A percentile compares a stretch with the other conserved stretches of the same genome.
These are phyloP conservation scores for Phytopythium delawarense DNA, from an alignment of 352 stramenopile species.

Conservation along the genomic window DNA sequence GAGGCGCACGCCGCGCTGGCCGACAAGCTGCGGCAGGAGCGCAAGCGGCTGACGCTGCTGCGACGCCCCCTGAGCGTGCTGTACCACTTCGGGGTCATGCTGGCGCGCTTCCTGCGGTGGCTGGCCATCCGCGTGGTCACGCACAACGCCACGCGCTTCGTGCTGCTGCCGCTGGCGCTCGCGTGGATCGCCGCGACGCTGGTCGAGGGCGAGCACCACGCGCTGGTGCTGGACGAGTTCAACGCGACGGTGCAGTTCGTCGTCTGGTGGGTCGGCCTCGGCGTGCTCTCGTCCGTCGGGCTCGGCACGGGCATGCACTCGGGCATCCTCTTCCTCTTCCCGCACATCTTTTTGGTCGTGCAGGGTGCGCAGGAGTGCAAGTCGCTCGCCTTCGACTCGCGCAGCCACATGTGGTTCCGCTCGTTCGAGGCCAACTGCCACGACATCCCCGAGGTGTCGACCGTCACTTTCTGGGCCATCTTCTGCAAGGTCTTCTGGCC, in stretches of 20 bases:
- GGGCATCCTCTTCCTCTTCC: constrained; percentile 93
- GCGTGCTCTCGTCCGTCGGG: constrained; percentile 92
- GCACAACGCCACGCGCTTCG: constrained; percentile 74
- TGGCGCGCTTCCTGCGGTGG: constrained; percentile 74
- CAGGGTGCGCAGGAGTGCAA: constrained; percentile 84
- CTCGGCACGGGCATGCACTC: constrained; percentile 94
- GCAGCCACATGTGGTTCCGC: constrained; percentile 89
- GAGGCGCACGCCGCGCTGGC: constrained; percentile 18
- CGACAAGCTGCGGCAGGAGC: constrained; percentile 63
- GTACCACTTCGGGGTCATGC: constrained; percentile 81
- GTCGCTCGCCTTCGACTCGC: constrained; percentile 86
- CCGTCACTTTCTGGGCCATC: constrained; percentile 80
- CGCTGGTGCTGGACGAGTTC: constrained; percentile 80
- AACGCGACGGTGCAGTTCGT: constrained; percentile 85
- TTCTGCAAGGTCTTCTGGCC: constrained; percentile 90
- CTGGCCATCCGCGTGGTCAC: constrained; percentile 52
- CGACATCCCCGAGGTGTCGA: constrained; percentile 26
- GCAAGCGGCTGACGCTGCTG: constrained; percentile 83
- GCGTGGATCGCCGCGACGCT: constrained; percentile 67
- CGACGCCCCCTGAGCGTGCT: constrained; percentile 66
- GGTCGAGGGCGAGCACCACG: constrained; percentile 64
- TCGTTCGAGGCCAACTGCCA: constrained; percentile 73
- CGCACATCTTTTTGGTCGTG: constrained; percentile 93
- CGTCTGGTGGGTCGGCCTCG: constrained; percentile 92
- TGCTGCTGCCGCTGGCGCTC: constrained; percentile 66